A percentile compares a stretch with the other conserved stretches of the same genome.
These are phyloP conservation scores for Fusarium bulbicola DNA, from an alignment of 2,329 filamentous ascomycete genomes.

Conservation along the genomic window DNA sequence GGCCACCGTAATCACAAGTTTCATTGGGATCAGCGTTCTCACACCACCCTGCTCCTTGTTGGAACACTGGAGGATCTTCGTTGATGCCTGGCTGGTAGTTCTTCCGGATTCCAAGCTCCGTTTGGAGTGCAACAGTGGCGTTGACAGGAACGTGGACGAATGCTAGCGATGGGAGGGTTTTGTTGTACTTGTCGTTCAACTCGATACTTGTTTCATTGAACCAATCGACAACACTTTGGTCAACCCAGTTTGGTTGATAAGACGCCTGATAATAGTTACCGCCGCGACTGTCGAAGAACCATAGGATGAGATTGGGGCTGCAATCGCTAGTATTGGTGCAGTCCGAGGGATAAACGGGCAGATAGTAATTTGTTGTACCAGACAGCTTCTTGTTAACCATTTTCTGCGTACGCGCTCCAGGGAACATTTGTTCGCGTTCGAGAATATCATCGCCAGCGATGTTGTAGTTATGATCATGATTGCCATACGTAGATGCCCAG, in stretches of 20 bases:
- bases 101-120: constrained; percentile 46
- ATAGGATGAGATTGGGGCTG: constrained; percentile 62
- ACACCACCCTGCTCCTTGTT: constrained; percentile 57
- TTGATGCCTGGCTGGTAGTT: constrained; percentile 56
- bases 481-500: constrained; percentile 77
- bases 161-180: constrained; percentile 54
- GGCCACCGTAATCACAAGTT: constrained; percentile 53
- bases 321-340: constrained; percentile 47
- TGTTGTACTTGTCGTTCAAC: constrained; percentile 42
- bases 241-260: constrained; percentile 55
- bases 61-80: constrained; percentile 52
- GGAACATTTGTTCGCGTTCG: constrained; percentile 51
- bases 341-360: constrained; percentile 53
- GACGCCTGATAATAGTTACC: constrained; percentile 59
- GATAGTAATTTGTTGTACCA: constrained; percentile 59
- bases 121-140: constrained; percentile 53
- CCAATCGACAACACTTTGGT: constrained; percentile 55
- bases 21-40: constrained; percentile 48
- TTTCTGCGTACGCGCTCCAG: constrained; percentile 50
- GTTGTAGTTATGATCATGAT: constrained; percentile 72
- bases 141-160: constrained; percentile 61
- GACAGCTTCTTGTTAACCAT: constrained; percentile 51
- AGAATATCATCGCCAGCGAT: constrained; percentile 59
- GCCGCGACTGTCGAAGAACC: constrained; percentile 77
- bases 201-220: constrained; percentile 48